Evolutionary conservation across 2,329 filamentous ascomycete genomes (phyloP), one percentile per base, ranked within the genome.

Genomic region (Ophiocordyceps polyrhachis-furcata): DNA sequence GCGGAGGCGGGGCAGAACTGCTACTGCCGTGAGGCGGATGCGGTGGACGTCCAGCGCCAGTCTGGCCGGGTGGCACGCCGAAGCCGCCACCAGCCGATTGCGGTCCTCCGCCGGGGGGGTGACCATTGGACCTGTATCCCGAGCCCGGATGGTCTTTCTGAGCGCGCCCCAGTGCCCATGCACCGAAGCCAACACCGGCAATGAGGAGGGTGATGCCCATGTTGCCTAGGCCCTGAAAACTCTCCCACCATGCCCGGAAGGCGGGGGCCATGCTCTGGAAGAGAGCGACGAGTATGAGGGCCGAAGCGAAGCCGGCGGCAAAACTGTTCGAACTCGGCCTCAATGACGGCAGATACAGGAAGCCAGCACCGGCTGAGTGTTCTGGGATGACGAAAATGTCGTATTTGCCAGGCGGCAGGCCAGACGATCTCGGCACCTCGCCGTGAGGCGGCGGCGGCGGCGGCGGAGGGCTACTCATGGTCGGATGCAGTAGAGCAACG

Each of bases 361-460:
- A 95, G 31, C 89, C 89, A 0, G 79, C 77, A 44, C 89, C 89
- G 7, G 88, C 74, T 12, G 87, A 89, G 61, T 94, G 87, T 42
- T 88, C 85, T 8, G 89, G 89, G 56, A 96, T 88, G 59, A 95
- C 82, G 66, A 95, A 95, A 58, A 96, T 93, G 67, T 96, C 89
- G 63, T 94, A 96, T 59, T 91, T 93, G 45, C 89, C 88, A 1
- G 83, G 73, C 3, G 89, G 89, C 42, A 95, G 68, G 46, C 83
- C 81, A 15, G 69, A 62, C 35, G 75, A 70, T 60, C 80, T 80
- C 43, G 85, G 83, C 52, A 78, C 81, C 57, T 78, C 72, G 62
- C 87, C 86, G 65, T 94, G 87, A 50, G 85, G 86, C 58, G 87
- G 87, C 52, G 85, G 86, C 51, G 87, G 87, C 49, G 81, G 81